Conservation (phyloP, 2,329 filamentous ascomycete genomes). For the Nannizziopsis arthrosporioides region DNA sequence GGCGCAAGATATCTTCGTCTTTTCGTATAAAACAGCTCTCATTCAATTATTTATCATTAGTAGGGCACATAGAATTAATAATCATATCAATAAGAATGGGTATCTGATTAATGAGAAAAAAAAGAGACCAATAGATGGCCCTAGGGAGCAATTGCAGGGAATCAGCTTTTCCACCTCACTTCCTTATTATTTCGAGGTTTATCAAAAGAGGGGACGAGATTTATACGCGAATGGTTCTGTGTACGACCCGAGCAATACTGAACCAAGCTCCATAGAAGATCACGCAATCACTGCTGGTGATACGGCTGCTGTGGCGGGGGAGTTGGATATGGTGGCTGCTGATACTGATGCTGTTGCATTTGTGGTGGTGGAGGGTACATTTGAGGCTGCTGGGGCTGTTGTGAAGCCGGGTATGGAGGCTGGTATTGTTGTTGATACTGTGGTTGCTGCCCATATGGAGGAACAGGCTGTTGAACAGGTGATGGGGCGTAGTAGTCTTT, state of each 20-base stretch:
- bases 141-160: too few species aligned
- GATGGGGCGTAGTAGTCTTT: constrained; percentile 6
- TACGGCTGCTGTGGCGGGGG: constrained; percentile 1
- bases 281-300: background rate
- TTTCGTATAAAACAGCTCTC: background rate
- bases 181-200: too few species aligned
- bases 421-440: constrained; percentile 1
- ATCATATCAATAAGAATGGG: too few species aligned
- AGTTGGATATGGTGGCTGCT: background rate
- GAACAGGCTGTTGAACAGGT: background rate
- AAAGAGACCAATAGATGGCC: background rate
- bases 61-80: background rate
- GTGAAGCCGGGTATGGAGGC: background rate
- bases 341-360: background rate
- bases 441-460: background rate
- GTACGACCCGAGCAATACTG: background rate
- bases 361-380: background rate
- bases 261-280: background rate
- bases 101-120: too few species aligned
- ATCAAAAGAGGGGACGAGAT: background rate
- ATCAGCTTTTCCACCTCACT: too few species aligned
- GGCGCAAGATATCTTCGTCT: too few species aligned
- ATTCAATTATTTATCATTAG: background rate
- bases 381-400: constrained; percentile 1
- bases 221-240: background rate